Evolutionary conservation across 2,329 filamentous ascomycete species (phyloP).

Genomic region (Sarocladiaceae sp.): DNA sequence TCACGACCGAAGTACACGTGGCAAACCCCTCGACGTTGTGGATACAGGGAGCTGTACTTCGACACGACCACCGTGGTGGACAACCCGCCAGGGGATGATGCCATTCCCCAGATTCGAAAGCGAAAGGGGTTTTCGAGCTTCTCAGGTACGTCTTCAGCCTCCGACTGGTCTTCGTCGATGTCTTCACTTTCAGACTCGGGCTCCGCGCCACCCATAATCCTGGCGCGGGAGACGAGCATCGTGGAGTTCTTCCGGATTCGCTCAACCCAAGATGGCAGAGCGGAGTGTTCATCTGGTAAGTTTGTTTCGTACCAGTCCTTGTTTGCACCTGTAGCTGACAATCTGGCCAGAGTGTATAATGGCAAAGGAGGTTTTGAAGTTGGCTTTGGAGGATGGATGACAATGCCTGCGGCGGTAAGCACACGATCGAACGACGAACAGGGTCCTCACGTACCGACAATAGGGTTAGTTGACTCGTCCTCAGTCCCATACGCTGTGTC

Average conservation of each 20-base stretch:
- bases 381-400: conserved; percentile 31
- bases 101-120: conserved; percentile 47
- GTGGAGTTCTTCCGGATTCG: conserved; percentile 38
- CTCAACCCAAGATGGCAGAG: conserved; percentile 39
- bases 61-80: conserved; percentile 45
- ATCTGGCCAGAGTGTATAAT: conserved; percentile 45
- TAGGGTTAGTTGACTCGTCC: conserved; percentile 35
- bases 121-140: conserved; percentile 41
- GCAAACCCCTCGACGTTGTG: conserved; percentile 34
- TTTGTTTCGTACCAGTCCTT: conserved; percentile 49
- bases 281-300: conserved; percentile 20
- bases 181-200: conserved; percentile 25
- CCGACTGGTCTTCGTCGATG: conserved; percentile 15
- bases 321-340: conserved; percentile 45
- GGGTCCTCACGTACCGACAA: conserved; percentile 30
- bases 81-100: conserved; percentile 44
- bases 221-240: conserved; percentile 37
- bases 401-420: conserved; percentile 35
- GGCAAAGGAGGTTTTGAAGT: conserved; percentile 26
- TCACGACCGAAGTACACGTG: conserved; percentile 30
- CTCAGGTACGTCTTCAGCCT: conserved; percentile 20
- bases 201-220: conserved; percentile 32
- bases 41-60: conserved; percentile 40
- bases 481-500: conserved; percentile 36
- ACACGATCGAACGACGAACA: too few species aligned